phyloP scores from a whole-genome alignment of 495 filamentous ascomycete genomes.

The Penicillium paradoxum region DNA sequence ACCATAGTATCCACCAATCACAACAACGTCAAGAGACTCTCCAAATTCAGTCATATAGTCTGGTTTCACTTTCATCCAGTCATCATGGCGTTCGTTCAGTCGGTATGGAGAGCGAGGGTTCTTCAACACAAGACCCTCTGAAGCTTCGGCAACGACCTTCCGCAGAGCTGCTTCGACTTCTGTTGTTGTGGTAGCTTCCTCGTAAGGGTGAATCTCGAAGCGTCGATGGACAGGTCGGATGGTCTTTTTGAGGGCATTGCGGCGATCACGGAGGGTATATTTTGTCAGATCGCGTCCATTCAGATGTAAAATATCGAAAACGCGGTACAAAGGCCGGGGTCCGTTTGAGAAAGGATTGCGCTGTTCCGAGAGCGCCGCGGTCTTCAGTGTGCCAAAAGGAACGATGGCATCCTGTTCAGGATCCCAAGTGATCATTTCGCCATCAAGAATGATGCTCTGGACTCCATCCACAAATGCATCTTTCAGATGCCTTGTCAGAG shows the following conservation, averaged over 20 bases:
- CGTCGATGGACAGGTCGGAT: slow-evolving; percentile 64
- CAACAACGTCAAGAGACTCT: slow-evolving; percentile 81
- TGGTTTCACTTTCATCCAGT: slow-evolving; percentile 99
- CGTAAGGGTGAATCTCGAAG: slow-evolving; percentile 77
- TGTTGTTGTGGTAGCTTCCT: slow-evolving; percentile 56
- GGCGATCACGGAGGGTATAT: slow-evolving; percentile 79
- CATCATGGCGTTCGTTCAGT: slow-evolving; percentile 86
- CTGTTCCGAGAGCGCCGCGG: slow-evolving; percentile 77
- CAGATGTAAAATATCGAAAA: slow-evolving; percentile 88
- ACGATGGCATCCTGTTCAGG: slow-evolving; percentile 78
- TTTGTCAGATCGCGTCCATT: slow-evolving; percentile 74
- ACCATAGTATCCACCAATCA: slow-evolving; percentile 93
- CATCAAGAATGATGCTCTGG: slow-evolving; percentile 83
- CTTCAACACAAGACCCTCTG: slow-evolving; percentile 90
- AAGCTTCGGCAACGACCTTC: slow-evolving; percentile 78
- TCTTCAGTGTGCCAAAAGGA: slow-evolving; percentile 89
- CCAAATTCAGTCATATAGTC: slow-evolving; percentile 98
- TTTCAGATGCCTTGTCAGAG: slow-evolving; percentile 73
- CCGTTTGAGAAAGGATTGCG: slow-evolving; percentile 70
- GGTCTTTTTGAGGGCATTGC: slow-evolving; percentile 63
- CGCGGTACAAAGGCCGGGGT: slow-evolving; percentile 72
- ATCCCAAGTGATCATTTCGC: slow-evolving; percentile 99
- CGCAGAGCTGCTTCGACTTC: slow-evolving; percentile 76
- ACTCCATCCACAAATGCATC: slow-evolving; percentile 75
- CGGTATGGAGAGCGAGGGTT: slow-evolving; percentile 84